phyloP scores from a whole-genome alignment of 2,329 filamentous ascomycete species.

The Tolypocladium ovalisporum region DNA sequence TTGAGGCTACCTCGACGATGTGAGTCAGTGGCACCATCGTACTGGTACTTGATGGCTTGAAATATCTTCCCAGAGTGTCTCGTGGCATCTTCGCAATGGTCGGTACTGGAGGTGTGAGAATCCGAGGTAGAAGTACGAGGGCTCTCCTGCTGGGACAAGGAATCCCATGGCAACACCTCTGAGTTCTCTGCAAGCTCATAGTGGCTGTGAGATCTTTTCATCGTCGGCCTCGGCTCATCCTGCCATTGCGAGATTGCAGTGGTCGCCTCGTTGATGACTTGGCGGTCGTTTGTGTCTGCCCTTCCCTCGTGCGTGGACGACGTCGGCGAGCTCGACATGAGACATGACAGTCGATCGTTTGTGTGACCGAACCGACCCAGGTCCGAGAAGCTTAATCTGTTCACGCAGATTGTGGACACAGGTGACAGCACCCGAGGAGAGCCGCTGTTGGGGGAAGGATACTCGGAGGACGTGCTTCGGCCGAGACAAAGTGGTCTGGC shows the following conservation, averaged over 20 bases:
- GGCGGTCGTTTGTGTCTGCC: conserved; percentile 7
- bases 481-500: not conserved
- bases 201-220: conserved; percentile 10
- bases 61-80: conserved; percentile 1
- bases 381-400: conserved; percentile 16
- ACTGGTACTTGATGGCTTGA: conserved; percentile 8
- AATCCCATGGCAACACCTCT: conserved; percentile 13
- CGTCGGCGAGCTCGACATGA: conserved; percentile 15
- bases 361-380: conserved; percentile 17
- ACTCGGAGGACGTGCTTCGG: conserved; percentile 21
- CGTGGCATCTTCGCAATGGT: not conserved
- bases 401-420: conserved; percentile 6
- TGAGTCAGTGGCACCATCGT: conserved; percentile 12
- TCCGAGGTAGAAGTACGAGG: not conserved
- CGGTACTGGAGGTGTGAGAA: not conserved
- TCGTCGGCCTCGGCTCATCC: conserved; percentile 8
- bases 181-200: conserved; percentile 15
- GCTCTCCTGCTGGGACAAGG: conserved; percentile 8
- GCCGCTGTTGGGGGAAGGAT: conserved; percentile 12
- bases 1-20: conserved; percentile 8
- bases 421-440: conserved; percentile 17
- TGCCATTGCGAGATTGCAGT: conserved; percentile 15
- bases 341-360: conserved; percentile 17
- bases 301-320: conserved; percentile 7
- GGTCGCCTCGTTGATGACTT: conserved; percentile 13